Base-by-base conservation (phyloP, 805 yeast genomes). In the Myxozyma udenii region DNA sequence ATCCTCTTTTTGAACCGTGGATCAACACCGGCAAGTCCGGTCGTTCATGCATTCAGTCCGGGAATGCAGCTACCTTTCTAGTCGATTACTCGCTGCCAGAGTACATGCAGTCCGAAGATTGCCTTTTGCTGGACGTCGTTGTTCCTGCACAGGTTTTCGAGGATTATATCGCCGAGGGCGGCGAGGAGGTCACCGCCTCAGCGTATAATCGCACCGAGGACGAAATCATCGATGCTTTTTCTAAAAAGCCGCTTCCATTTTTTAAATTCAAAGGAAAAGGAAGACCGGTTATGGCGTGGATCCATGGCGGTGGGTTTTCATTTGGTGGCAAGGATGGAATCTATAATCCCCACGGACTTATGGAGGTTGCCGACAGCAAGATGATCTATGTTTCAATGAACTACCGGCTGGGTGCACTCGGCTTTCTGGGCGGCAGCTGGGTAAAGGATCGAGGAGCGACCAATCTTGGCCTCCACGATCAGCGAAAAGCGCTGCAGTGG, bases 401-500 rank as follows among this genome's bases (percentile, higher is more conserved):
- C 44, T 58, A 58, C 39, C 52, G 58, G 3, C 62, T 73, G 0
- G 68, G 68, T 5, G 67, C 65, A 11, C 64, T 67, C 37, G 76
- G 76, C 5, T 72, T 68, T 46, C 53, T 66, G 12, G 64, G 62
- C 30, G 62, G 68, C 5, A 32, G 53, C n/a, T 64, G 60, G 5
- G 57, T 62, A 7, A 61, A 60, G 12, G 53, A 46, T 28, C 48
- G 58, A 45, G 68, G 66, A 1, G 50, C 56, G 41, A 61, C 66
- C 6, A 72, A 72, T 47, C 62, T 62, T 44, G 76, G 74, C 2
- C 50, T 72, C 4, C 58, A 63, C 37, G 76, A 72, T 48, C 73
- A 68, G 47, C 59, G 68, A 14, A 41, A 47, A 18, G 74, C 72
- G 3, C 55, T 69, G 25, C 58, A 64, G 16, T 72, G 76, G 76